Percentiles rank a stretch among this genome's conserved stretches.
Conservation (phyloP, 2,329 filamentous ascomycete genomes). For the Fusarium sp. region DNA sequence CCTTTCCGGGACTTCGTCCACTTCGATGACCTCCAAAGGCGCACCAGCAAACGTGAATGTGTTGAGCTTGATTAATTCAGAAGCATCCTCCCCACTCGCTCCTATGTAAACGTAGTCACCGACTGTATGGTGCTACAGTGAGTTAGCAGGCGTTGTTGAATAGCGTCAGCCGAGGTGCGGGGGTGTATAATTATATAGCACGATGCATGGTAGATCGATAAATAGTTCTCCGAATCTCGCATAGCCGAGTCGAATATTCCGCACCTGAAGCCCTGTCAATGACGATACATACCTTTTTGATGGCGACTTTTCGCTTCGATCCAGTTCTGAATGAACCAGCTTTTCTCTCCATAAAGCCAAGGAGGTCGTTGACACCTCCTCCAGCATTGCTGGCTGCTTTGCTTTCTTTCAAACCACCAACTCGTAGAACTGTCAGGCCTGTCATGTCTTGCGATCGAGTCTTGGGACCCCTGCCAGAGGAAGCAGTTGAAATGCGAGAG, state of each 20-base stretch:
- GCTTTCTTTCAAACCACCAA: constrained; percentile 73
- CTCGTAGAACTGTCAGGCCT: constrained; percentile 51
- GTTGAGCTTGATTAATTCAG: constrained; percentile 73
- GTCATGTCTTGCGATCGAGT: constrained; percentile 34
- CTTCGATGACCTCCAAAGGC: constrained; percentile 64
- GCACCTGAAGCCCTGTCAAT: constrained; percentile 47
- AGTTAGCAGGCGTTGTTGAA: constrained; percentile 68
- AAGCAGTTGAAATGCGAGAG: constrained; percentile 47
- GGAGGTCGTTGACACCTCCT: constrained; percentile 70
- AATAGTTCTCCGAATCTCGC: constrained; percentile 31
- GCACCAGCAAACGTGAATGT: constrained; percentile 74
- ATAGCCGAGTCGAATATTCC: constrained; percentile 32
- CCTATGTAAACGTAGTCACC: constrained; percentile 76
- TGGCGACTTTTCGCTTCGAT: constrained; percentile 63
- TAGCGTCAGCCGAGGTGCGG: constrained; percentile 33
- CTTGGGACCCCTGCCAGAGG: constrained; percentile 38
- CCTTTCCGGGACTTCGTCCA: constrained; percentile 51
- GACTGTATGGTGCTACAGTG: constrained; percentile 73
- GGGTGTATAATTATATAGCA: constrained; percentile 32
- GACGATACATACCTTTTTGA: constrained; percentile 78
- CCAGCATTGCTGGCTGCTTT: constrained; percentile 73
- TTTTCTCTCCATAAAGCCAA: constrained; percentile 77
- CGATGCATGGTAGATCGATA: constrained; percentile 28
- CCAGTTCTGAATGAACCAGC: constrained; percentile 62
- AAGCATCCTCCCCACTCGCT: constrained; percentile 70